Percentiles rank a stretch among this genome's conserved stretches.
These are phyloP conservation scores for Tetradesmus lagerheimii DNA, from an alignment of 139 green algal genomes.

Conservation along the genomic window DNA sequence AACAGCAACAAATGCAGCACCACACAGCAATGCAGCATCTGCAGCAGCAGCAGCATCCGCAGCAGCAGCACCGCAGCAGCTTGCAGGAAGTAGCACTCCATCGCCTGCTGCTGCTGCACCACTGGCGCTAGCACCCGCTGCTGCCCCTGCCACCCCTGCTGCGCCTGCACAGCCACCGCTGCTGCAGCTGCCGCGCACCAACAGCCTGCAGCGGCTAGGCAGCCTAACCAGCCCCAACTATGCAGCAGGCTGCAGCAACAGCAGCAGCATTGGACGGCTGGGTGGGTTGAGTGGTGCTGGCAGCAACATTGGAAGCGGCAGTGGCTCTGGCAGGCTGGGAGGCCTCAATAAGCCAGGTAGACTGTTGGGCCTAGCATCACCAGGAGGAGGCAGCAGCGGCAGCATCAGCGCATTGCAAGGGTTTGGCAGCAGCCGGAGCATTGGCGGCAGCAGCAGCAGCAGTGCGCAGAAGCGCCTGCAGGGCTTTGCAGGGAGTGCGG, in stretches of 20 bases:
- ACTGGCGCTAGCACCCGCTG: neutral
- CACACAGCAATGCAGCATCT: neutral
- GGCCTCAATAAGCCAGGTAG: neutral
- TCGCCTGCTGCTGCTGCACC: neutral
- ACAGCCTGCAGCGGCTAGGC: conserved; percentile 3
- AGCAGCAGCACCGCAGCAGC: neutral
- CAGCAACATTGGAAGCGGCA: conserved; percentile 13
- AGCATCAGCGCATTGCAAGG: neutral
- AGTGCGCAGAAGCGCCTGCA: neutral
- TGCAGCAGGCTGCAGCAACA: neutral
- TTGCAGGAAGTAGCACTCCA: neutral
- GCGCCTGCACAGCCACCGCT: neutral
- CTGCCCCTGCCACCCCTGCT: neutral
- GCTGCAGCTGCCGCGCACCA: neutral
- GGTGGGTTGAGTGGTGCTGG: neutral
- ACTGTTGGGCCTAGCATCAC: neutral
- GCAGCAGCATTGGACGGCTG: neutral
- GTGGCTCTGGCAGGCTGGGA: neutral
- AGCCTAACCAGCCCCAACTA: neutral
- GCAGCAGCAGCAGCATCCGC: conserved; percentile 17
- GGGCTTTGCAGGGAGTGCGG: neutral
- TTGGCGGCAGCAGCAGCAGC: conserved; percentile 6
- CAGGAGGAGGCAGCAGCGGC: neutral
- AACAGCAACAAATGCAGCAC: too few relatives aligned
- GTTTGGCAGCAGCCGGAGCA: neutral